These are phyloP conservation scores for Chenopodium album DNA, from an alignment of 148 eudicot genomes.

Conservation along the genomic window DNA sequence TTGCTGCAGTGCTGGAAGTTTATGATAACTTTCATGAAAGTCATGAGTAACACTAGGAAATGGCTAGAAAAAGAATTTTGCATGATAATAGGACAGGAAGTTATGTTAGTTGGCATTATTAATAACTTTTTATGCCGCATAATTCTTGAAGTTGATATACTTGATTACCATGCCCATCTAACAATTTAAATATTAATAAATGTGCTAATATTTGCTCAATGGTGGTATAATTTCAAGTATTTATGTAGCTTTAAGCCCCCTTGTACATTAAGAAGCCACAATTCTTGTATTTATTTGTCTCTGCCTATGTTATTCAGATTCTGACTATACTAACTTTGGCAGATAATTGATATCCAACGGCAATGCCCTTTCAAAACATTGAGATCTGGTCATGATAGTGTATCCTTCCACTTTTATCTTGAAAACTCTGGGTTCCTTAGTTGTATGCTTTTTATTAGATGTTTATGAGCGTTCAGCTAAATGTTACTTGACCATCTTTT, in stretches of 20 bases:
- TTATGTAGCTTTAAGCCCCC: neutral
- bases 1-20: neutral
- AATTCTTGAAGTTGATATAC: neutral
- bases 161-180: constrained; percentile 2
- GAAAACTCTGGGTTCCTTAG: neutral
- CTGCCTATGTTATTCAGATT: constrained; percentile 16
- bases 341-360: constrained; percentile 81
- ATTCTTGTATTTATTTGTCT: neutral
- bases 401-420: constrained; percentile 52
- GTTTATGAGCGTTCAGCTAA: neutral
- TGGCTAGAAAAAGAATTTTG: neutral
- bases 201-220: neutral
- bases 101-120: neutral
- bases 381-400: constrained; percentile 85
- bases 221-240: neutral
- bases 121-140: neutral
- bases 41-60: neutral
- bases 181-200: neutral
- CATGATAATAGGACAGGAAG: neutral
- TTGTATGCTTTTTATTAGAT: neutral
- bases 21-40: neutral
- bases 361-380: constrained; percentile 81
- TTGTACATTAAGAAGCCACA: neutral
- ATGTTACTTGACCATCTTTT: neutral
- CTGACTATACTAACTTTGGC: constrained; percentile 36